These are phyloP conservation scores for Sporothrix euskadiensis DNA, from an alignment of 2,329 filamentous ascomycete species.

Conservation along the genomic window DNA sequence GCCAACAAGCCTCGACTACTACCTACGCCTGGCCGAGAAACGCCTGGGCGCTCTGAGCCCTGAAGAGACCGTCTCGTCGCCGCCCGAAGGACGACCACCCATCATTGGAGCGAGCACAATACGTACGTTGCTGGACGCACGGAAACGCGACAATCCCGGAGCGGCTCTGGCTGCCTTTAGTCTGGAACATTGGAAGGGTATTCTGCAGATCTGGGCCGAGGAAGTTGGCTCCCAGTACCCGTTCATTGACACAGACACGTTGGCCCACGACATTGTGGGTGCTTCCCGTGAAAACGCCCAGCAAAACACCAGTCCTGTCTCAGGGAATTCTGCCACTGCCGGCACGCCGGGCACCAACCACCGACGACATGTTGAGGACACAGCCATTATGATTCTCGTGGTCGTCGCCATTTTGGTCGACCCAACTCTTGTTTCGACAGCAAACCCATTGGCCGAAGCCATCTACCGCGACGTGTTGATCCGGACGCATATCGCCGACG, in stretches of 20 bases:
- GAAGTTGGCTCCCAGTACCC: slow-evolving; percentile 10
- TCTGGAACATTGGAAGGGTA: slow-evolving; percentile 11
- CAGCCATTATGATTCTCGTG: slow-evolving; percentile 10
- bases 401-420: not conserved
- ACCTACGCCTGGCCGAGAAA: slow-evolving; percentile 2
- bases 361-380: slow-evolving; percentile 1
- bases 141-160: not conserved
- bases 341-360: not conserved
- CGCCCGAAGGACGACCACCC: not conserved
- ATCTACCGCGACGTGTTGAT: slow-evolving; percentile 16
- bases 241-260: not conserved
- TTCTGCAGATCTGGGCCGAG: slow-evolving; percentile 8
- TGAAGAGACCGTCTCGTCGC: slow-evolving; percentile 1
- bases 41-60: not conserved
- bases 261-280: not conserved
- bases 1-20: slow-evolving; percentile 19
- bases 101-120: not conserved
- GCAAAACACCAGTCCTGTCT: not conserved
- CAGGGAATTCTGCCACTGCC: not conserved
- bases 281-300: not conserved
- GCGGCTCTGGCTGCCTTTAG: not conserved
- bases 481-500: slow-evolving; percentile 1
- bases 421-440: not conserved
- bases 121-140: not conserved
- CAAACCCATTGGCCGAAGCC: not conserved